A percentile compares a stretch with the other conserved stretches of the same genome.
These are phyloP conservation scores for Spergularia bocconei DNA, from an alignment of 148 eudicot species.

Conservation along the genomic window DNA sequence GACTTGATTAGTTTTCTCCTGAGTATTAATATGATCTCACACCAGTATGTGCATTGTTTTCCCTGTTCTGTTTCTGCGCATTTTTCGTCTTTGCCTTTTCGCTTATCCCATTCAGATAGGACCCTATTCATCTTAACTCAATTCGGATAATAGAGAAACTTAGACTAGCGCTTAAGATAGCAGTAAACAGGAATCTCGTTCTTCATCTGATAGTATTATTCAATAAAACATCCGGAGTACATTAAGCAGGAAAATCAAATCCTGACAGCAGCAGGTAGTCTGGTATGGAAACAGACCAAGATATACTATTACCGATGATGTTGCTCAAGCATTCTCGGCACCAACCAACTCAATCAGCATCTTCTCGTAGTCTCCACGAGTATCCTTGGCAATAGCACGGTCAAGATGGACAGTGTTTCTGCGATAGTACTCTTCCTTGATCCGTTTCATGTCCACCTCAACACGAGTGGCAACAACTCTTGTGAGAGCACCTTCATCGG, in stretches of 20 bases:
- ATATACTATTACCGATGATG: background rate
- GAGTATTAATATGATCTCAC: too few relatives aligned
- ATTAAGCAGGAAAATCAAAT: conserved; percentile 18
- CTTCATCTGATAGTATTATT: conserved; percentile 21
- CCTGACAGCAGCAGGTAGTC: background rate
- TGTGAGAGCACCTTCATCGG: conserved; percentile 87
- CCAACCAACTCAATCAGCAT: conserved; percentile 79
- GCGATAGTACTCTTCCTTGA: conserved; percentile 74
- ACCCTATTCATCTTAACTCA: background rate
- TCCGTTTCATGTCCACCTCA: conserved; percentile 70
- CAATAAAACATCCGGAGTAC: conserved; percentile 12
- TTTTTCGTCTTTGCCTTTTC: background rate
- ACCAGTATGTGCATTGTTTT: too few relatives aligned
- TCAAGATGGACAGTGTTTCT: conserved; percentile 75
- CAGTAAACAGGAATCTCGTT: background rate
- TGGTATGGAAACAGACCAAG: background rate
- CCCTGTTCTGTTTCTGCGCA: too few relatives aligned
- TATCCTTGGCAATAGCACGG: conserved; percentile 63
- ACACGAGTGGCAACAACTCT: conserved; percentile 78
- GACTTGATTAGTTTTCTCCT: background rate
- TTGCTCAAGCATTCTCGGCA: conserved; percentile 40
- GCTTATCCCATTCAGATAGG: background rate
- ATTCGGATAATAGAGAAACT: background rate
- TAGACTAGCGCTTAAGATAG: background rate
- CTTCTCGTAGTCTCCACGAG: conserved; percentile 81